Conservation (phyloP, 73 alveolate genomes). For the Tetrahymena malaccensis region DNA sequence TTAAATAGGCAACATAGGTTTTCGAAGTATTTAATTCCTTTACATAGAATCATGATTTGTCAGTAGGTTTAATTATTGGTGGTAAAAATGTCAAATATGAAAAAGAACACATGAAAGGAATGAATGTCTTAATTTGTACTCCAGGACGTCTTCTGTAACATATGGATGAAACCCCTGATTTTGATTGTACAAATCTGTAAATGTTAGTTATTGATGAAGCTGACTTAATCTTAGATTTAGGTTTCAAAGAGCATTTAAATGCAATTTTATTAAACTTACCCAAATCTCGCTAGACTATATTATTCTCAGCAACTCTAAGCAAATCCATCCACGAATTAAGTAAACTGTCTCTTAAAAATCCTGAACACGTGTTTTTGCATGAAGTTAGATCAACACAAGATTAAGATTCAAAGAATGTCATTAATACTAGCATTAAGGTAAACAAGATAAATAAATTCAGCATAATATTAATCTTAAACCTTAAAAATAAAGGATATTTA, state of each 20-base stretch:
- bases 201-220: slow-evolving; percentile 84
- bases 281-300: slow-evolving; percentile 52
- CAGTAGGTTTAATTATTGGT: slow-evolving; percentile 81
- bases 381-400: not conserved
- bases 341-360: slow-evolving; percentile 11
- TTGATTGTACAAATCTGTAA: slow-evolving; percentile 54
- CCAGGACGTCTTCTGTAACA: slow-evolving; percentile 90
- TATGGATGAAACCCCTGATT: slow-evolving; percentile 74
- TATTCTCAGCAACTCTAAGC: slow-evolving; percentile 81
- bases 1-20: slow-evolving; percentile 54
- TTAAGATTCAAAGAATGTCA: not conserved
- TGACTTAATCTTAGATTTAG: slow-evolving; percentile 78
- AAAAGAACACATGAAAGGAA: slow-evolving; percentile 37
- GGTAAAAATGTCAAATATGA: slow-evolving; percentile 68
- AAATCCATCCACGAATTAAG: slow-evolving; percentile 38
- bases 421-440: not conserved
- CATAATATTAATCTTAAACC: not conserved
- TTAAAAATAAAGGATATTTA: slow-evolving; percentile 41
- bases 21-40: slow-evolving; percentile 69
- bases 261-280: slow-evolving; percentile 67
- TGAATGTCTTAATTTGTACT: slow-evolving; percentile 74
- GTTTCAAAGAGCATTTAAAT: slow-evolving; percentile 67
- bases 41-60: slow-evolving; percentile 56
- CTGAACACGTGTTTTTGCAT: slow-evolving; percentile 35
- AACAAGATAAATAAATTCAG: not conserved